Conservation (phyloP, 352 stramenopile species). For the Elongisporangium senticosum region DNA sequence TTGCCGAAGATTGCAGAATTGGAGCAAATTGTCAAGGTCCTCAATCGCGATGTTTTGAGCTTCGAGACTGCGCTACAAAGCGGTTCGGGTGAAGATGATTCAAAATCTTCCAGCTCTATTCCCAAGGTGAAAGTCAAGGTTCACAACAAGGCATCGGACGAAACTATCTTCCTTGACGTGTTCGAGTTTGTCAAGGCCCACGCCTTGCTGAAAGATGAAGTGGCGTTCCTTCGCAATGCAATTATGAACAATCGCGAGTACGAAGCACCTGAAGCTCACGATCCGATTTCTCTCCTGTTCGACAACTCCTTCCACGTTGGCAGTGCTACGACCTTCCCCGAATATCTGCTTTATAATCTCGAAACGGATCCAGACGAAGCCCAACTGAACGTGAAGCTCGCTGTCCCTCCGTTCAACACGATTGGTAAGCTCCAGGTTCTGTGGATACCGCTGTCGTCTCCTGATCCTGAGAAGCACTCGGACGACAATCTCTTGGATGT, state of each 20-base stretch:
- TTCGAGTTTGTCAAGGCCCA: slow-evolving; percentile 91
- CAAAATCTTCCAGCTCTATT: slow-evolving; percentile 38
- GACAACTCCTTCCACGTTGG: slow-evolving; percentile 91
- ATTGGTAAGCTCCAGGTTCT: slow-evolving; percentile 89
- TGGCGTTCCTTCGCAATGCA: slow-evolving; percentile 89
- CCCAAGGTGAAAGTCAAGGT: slow-evolving; percentile 91
- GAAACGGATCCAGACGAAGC: slow-evolving; percentile 88
- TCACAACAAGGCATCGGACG: slow-evolving; percentile 81
- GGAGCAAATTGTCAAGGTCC: slow-evolving; percentile 86
- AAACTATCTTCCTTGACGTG: slow-evolving; percentile 90
- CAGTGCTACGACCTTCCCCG: slow-evolving; percentile 89
- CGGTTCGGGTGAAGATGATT: slow-evolving; percentile 18
- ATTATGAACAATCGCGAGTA: slow-evolving; percentile 88
- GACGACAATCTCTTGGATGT: slow-evolving; percentile 67
- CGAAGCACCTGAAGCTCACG: slow-evolving; percentile 73
- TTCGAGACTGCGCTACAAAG: slow-evolving; percentile 90
- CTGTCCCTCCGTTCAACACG: slow-evolving; percentile 89
- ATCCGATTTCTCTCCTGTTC: slow-evolving; percentile 91
- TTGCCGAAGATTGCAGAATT: slow-evolving; percentile 90
- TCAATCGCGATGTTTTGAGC: slow-evolving; percentile 88
- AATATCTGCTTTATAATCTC: slow-evolving; percentile 91
- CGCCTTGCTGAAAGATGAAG: slow-evolving; percentile 77
- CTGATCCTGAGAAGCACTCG: slow-evolving; percentile 61
- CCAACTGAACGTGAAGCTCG: slow-evolving; percentile 88
- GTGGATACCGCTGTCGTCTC: slow-evolving; percentile 83